Percentiles rank a stretch among this genome's conserved stretches.
phyloP scores from a whole-genome alignment of 2,329 filamentous ascomycete genomes.

The Periconia sp. region DNA sequence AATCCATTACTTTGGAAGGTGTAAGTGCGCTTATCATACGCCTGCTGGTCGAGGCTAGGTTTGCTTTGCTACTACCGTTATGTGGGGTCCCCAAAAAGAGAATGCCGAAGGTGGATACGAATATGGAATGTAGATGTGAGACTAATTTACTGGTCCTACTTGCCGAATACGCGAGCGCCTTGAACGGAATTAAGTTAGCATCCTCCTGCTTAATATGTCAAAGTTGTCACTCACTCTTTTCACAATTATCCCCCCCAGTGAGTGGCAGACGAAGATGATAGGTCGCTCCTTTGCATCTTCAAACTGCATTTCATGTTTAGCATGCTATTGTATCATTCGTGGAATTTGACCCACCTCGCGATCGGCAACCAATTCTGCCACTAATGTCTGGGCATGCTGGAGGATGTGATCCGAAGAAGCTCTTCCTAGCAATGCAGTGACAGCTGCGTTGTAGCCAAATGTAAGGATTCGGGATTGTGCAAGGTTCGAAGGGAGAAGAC shows the following conservation, averaged over 20 bases:
- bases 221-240: constrained; percentile 38
- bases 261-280: constrained; percentile 51
- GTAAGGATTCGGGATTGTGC: constrained; percentile 19
- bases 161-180: constrained; percentile 46
- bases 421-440: constrained; percentile 19
- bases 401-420: constrained; percentile 40
- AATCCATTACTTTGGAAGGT: constrained; percentile 29
- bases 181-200: constrained; percentile 7
- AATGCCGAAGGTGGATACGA: constrained; percentile 44
- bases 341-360: constrained; percentile 28
- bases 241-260: constrained; percentile 50
- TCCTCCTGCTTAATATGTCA: neutral
- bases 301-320: constrained; percentile 25
- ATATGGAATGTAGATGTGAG: constrained; percentile 45
- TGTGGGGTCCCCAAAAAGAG: constrained; percentile 49
- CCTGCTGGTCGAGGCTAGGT: constrained; percentile 19
- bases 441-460: constrained; percentile 21
- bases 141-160: constrained; percentile 28
- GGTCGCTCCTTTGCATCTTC: constrained; percentile 40
- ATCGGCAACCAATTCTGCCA: constrained; percentile 42
- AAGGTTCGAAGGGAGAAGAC: constrained; percentile 18
- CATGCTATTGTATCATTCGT: no score
- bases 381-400: constrained; percentile 45
- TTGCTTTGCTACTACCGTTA: constrained; percentile 43
- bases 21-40: constrained; percentile 36